A percentile compares a stretch with the other conserved stretches of the same genome.
Conservation (phyloP, 75 land plant genomes). For the Larix kaempferi region DNA sequence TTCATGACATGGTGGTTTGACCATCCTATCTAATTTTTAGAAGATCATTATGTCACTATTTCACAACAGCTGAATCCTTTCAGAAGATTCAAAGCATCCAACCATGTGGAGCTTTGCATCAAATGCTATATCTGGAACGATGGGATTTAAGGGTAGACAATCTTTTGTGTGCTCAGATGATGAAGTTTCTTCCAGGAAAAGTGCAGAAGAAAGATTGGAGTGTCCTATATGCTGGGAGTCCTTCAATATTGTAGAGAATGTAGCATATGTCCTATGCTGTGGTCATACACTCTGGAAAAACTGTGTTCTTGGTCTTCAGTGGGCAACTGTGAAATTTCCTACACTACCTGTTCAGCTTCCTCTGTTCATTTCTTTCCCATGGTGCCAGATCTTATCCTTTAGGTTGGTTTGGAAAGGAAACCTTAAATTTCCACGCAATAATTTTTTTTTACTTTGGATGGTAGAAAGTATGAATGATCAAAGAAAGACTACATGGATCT, state of each 20-base stretch:
- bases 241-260: constrained; percentile 80
- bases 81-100: background rate
- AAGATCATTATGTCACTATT: too few species aligned
- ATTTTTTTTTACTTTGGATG: constrained; percentile 92
- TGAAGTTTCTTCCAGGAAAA: constrained; percentile 48
- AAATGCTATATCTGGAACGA: constrained; percentile 35
- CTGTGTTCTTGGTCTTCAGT: constrained; percentile 77
- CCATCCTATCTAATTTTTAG: too few species aligned
- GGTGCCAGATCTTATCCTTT: constrained; percentile 88
- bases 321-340: constrained; percentile 84
- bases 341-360: constrained; percentile 80
- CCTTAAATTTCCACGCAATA: constrained; percentile 90
- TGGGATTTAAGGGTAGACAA: constrained; percentile 26
- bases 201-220: constrained; percentile 82
- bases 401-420: constrained; percentile 82
- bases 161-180: constrained; percentile 55
- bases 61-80: too few species aligned
- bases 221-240: constrained; percentile 97
- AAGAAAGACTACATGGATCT: constrained; percentile 16
- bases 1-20: too few species aligned
- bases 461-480: constrained; percentile 81
- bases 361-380: constrained; percentile 90
- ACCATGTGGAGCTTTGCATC: constrained; percentile 66
- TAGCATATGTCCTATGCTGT: constrained; percentile 96
- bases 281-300: constrained; percentile 96